Evolutionary conservation across 176 grass and related monocot genomes (phyloP), one percentile per base, ranked within the genome.

Genomic region (Elymus sibiricus): DNA sequence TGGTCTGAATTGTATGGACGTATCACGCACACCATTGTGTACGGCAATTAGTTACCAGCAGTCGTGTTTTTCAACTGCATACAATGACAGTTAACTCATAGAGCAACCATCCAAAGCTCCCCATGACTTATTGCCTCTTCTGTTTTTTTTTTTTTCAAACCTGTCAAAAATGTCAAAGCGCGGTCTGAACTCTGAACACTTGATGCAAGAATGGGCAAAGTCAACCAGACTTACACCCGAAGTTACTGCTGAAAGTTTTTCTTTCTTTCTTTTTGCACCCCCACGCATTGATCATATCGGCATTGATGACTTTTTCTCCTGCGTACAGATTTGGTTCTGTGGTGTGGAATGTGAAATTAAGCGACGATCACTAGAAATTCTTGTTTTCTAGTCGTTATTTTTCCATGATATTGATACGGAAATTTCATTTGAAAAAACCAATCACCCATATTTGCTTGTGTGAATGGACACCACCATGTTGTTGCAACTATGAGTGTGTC

Each of bases 141-240:
- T 58, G 21, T 56, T 29, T n/a, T n/a, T 13, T 34, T 34, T n/a
- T 31, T 88, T 72, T 59, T 79, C 87, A 84, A 89, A 84, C 42
- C 31, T 28, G 1, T 25, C 13, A 43, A 14, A 16, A 77, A 25
- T 37, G 51, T 69, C 47, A 83, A 70, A 11, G 21, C 8, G 26
- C 61, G 2, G 58, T 64, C 25, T 64, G 25, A 28, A 64, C 25
- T 64, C 11, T 28, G 11, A 28, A 64, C 39, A 47, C 37, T 47
- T 37, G 24, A 43, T 40, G 1, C 15, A 24, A 22, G 7, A n/a
- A 22, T 17, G 8, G 9, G 34, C 53, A 13, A 31, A 80, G 79
- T 90, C 73, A 83, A 83, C 83, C 12, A 31, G 40, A 28, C 79
- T 84, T 83, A 86, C 64, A 76, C 10, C 17, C 31, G 13, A 55